Conservation (phyloP, 139 green algal genomes). For the Coelastrella sp. region DNA sequence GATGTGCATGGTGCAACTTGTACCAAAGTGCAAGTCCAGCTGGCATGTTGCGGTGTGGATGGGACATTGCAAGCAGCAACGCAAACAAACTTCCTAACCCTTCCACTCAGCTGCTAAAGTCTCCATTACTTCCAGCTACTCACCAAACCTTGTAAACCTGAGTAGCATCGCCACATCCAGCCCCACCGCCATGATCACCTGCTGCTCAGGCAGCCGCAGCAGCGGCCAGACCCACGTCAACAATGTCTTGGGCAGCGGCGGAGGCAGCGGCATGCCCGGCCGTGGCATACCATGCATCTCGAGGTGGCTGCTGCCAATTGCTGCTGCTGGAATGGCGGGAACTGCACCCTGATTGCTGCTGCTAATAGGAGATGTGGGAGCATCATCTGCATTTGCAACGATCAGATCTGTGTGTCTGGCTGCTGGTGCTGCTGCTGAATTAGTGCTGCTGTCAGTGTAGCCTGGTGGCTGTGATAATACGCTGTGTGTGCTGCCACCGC, state of each 20-base stretch:
- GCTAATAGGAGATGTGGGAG: not conserved
- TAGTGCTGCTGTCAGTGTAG: not conserved
- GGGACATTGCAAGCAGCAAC: no score
- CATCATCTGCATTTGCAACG: not conserved
- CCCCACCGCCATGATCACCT: slow-evolving; percentile 8
- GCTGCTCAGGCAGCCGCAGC: slow-evolving; percentile 22
- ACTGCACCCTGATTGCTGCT: not conserved
- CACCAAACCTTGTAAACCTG: slow-evolving; percentile 41
- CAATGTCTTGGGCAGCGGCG: slow-evolving; percentile 26
- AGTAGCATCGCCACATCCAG: slow-evolving; percentile 49
- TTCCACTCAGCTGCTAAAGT: not conserved
- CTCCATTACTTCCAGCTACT: not conserved
- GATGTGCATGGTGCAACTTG: no score
- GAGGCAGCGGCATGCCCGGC: slow-evolving; percentile 11
- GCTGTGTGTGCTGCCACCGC: not conserved
- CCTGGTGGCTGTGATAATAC: not conserved
- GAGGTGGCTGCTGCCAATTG: not conserved
- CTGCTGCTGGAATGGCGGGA: not conserved
- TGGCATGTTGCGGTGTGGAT: no score
- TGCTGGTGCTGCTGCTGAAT: not conserved
- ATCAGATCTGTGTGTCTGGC: not conserved
- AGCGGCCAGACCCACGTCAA: slow-evolving; percentile 45
- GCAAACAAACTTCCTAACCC: no score
- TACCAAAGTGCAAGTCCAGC: no score
- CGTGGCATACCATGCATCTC: not conserved